Evolutionary conservation across 441 rosid genomes (phyloP), one percentile per base, ranked within the genome.

Genomic region (Bruguiera hainesii): DNA sequence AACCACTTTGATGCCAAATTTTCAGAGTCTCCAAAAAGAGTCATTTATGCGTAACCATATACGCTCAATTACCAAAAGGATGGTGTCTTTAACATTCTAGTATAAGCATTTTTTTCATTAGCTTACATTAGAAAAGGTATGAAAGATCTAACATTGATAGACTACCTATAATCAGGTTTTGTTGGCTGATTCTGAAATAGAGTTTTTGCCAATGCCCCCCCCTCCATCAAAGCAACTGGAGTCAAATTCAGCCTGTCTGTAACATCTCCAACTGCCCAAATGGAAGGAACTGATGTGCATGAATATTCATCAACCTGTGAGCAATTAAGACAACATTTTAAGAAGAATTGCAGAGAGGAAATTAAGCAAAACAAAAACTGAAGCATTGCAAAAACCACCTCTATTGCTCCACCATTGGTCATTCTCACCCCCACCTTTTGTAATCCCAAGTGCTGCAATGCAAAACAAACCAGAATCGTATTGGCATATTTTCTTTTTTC

Each of bases 171-270:
- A 80, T 90, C 88, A 67, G 98, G 94, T 81, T 89, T 93, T 33
- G 97, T 82, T 70, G 94, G 96, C 71, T 93, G 86, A 74, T 86
- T 82, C 29, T 70, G 79, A 73, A 90, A 90, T 63, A 93, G 35
- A 18, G 97, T 83, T 81, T 93, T 90, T 63, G 96, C 98, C 77
- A 93, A 73, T 53, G 98, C 98, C 63, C 82, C 89, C 78, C 98
- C 98, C 84, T 93, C 98, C 97, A 93, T 93, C 78, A 93, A 84
- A 63, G 98, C 97, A 75, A 93, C 98, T 42, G 98, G 98, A 79
- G 97, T 93, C 90, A 93, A 78, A 82, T 93, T 93, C 71, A 93
- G 70, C 70, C 97, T 79, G 73, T 89, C 94, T 52, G 98, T 93
- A 57, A 90, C 98, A 76, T 93, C 97, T 75, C 98, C 97, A 57